phyloP scores from a whole-genome alignment of 192 early-diverging fungal genomes.

The Mortierella hygrophila region DNA sequence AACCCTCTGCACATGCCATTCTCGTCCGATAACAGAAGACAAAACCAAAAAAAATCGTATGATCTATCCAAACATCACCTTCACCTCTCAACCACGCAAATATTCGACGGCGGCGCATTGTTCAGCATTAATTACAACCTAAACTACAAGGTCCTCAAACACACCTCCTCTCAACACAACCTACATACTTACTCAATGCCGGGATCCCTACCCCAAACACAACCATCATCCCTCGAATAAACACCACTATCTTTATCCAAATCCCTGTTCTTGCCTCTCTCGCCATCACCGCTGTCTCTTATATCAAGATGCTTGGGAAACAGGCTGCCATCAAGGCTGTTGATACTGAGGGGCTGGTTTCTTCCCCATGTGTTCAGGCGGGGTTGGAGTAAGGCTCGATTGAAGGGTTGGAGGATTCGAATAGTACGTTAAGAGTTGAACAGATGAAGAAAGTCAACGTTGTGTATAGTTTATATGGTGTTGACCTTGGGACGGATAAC shows the following conservation, averaged over 20 bases:
- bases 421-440: slow-evolving; percentile 61
- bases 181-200: slow-evolving; percentile 79
- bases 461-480: slow-evolving; percentile 54
- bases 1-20: neutral
- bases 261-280: slow-evolving; percentile 61
- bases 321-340: slow-evolving; percentile 51
- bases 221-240: slow-evolving; percentile 36
- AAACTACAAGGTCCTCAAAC: slow-evolving; percentile 78
- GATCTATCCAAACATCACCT: neutral
- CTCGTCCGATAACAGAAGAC: neutral
- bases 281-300: slow-evolving; percentile 58
- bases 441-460: slow-evolving; percentile 64
- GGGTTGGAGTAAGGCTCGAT: slow-evolving; percentile 26
- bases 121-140: slow-evolving; percentile 73
- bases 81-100: neutral
- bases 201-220: slow-evolving; percentile 67
- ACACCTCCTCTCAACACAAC: slow-evolving; percentile 60
- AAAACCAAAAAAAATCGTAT: neutral
- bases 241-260: slow-evolving; percentile 57
- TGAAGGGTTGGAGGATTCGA: slow-evolving; percentile 54
- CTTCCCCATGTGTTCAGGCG: slow-evolving; percentile 66
- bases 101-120: slow-evolving; percentile 63
- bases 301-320: slow-evolving; percentile 64
- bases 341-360: slow-evolving; percentile 52
- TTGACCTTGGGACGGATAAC: slow-evolving; percentile 52